Evolutionary conservation across 257 asterid genomes (phyloP).

Genomic region (Salvia splendens): DNA sequence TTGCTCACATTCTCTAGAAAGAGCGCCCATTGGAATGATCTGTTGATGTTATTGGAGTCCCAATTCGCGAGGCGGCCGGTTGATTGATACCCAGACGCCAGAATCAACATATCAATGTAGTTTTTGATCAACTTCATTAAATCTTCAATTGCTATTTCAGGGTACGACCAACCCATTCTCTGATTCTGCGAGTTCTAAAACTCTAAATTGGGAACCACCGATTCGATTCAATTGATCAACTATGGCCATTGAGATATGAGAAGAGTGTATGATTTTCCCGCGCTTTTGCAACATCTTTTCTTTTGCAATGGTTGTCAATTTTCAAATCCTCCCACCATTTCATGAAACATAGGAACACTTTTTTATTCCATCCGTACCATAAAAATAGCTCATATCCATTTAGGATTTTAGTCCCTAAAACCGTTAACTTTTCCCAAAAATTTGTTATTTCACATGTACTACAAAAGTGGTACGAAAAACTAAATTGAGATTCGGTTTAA

Average conservation of each 20-base stretch:
- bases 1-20: constrained; percentile 56
- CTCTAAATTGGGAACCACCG: constrained; percentile 4
- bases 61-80: constrained; percentile 70
- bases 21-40: constrained; percentile 68
- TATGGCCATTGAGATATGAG: not conserved
- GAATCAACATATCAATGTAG: constrained; percentile 60
- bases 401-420: no score
- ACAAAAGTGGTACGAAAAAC: no score
- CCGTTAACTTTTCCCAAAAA: no score
- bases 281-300: not conserved
- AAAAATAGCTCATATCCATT: no score
- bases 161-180: constrained; percentile 56
- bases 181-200: constrained; percentile 14
- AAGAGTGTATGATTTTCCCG: constrained; percentile 29
- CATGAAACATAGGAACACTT: no score
- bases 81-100: constrained; percentile 78
- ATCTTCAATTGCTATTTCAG: constrained; percentile 52
- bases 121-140: constrained; percentile 50
- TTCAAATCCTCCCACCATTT: no score
- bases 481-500: no score
- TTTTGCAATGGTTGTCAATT: no score
- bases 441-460: no score
- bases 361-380: no score
- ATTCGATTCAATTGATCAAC: constrained; percentile 1
- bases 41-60: constrained; percentile 57